phyloP scores from a whole-genome alignment of 1,139 yeast genomes.

The Eremothecium coryli region DNA sequence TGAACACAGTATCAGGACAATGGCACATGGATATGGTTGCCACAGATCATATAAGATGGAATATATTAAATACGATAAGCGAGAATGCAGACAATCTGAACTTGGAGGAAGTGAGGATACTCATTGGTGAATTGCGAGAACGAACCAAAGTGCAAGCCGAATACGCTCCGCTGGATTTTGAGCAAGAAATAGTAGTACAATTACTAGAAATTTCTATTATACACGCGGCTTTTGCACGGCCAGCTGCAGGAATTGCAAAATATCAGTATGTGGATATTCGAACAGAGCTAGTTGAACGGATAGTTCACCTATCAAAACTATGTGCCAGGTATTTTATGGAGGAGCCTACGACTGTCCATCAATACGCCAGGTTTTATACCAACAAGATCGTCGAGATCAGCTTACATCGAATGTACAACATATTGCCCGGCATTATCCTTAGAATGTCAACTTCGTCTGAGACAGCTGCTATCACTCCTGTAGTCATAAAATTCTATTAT shows the following conservation, averaged over 20 bases:
- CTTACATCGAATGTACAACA: conserved; percentile 18
- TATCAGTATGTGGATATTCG: conserved; percentile 12
- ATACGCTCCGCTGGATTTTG: conserved; percentile 14
- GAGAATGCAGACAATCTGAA: conserved; percentile 20
- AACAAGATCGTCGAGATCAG: conserved; percentile 25
- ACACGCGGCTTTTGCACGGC: conserved; percentile 23
- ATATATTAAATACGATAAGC: conserved; percentile 16
- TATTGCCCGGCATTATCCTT: conserved; percentile 22
- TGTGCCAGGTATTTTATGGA: conserved; percentile 18
- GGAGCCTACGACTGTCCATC: conserved; percentile 10
- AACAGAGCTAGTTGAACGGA: conserved; percentile 20
- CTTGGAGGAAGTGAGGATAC: conserved; percentile 8
- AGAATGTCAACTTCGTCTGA: conserved; percentile 16
- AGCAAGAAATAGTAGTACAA: conserved; percentile 18
- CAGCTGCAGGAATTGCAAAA: conserved; percentile 10
- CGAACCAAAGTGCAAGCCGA: neutral
- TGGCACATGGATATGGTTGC: conserved; percentile 18
- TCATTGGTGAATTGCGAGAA: conserved; percentile 10
- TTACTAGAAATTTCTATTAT: conserved; percentile 16
- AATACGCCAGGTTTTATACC: conserved; percentile 20
- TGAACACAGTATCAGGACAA: neutral
- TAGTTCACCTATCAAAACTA: conserved; percentile 15
- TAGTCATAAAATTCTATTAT: conserved; percentile 19
- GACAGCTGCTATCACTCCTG: conserved; percentile 11
- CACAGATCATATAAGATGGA: conserved; percentile 17